These are phyloP conservation scores for Sclerotinia nivalis DNA, from an alignment of 2,329 filamentous ascomycete genomes.

Conservation along the genomic window DNA sequence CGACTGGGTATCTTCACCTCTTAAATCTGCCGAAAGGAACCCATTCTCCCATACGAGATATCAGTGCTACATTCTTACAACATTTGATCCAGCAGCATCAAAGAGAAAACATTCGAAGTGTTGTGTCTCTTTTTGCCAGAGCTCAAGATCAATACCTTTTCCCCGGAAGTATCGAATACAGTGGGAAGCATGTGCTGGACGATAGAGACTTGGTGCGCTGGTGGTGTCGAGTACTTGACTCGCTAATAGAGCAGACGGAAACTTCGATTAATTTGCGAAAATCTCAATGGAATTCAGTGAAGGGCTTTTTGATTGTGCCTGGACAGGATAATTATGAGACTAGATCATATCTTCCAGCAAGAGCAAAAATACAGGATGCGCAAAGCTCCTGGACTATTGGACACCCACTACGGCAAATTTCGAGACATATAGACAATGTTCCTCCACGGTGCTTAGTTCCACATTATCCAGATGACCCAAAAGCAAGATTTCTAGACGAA, in stretches of 20 bases:
- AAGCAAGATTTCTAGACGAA: conserved; percentile 84
- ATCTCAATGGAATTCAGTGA: conserved; percentile 50
- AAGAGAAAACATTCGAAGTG: conserved; percentile 64
- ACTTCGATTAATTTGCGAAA: neutral
- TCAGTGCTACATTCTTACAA: conserved; percentile 73
- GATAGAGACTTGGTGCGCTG: conserved; percentile 88
- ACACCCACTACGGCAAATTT: conserved; percentile 66
- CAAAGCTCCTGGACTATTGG: conserved; percentile 63
- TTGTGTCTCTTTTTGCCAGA: conserved; percentile 88
- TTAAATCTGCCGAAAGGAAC: conserved; percentile 62
- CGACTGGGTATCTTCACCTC: conserved; percentile 79
- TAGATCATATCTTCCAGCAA: conserved; percentile 70
- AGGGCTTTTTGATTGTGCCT: conserved; percentile 83
- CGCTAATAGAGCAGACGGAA: conserved; percentile 52
- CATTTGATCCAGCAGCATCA: conserved; percentile 70
- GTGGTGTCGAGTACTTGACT: conserved; percentile 90
- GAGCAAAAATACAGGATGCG: conserved; percentile 34
- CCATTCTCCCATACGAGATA: conserved; percentile 70
- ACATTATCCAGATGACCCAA: conserved; percentile 92
- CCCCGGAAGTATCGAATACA: conserved; percentile 83
- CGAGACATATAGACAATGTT: conserved; percentile 63
- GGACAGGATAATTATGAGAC: conserved; percentile 83
- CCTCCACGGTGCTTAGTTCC: conserved; percentile 85
- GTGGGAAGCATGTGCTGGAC: conserved; percentile 85
- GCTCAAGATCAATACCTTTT: conserved; percentile 94